A percentile compares a stretch with the other conserved stretches of the same genome.
Evolutionary conservation across 176 grass and related monocot genomes (phyloP).

Genomic region (Oryza nivara): DNA sequence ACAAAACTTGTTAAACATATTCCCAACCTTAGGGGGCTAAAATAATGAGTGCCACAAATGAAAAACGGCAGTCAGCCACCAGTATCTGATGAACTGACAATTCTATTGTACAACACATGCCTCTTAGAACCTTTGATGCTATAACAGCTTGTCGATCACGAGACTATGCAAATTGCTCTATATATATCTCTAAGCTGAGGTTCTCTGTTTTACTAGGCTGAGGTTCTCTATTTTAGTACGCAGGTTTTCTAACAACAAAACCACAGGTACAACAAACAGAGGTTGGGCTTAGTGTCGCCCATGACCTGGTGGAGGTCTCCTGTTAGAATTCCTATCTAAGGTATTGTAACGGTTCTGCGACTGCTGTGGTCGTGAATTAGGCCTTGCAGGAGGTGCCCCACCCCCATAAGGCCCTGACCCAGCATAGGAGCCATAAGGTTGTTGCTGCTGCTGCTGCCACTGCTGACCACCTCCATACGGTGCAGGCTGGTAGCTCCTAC

Average conservation of each 20-base stretch:
- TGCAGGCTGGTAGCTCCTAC: slow-evolving; percentile 47
- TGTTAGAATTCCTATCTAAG: slow-evolving; percentile 64
- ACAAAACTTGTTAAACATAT: slow-evolving; percentile 21
- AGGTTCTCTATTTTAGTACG: not conserved
- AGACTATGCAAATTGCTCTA: slow-evolving; percentile 28
- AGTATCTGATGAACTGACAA: slow-evolving; percentile 14
- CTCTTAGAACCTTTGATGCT: slow-evolving; percentile 13
- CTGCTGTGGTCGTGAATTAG: slow-evolving; percentile 51
- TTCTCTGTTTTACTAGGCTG: slow-evolving; percentile 7
- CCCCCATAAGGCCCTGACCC: slow-evolving; percentile 48
- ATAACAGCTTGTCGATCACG: slow-evolving; percentile 10
- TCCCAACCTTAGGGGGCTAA: not conserved
- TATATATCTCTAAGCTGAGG: slow-evolving; percentile 8
- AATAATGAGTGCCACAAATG: slow-evolving; percentile 18
- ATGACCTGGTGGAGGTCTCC: slow-evolving; percentile 58
- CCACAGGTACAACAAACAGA: slow-evolving; percentile 22
- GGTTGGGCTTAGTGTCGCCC: slow-evolving; percentile 49
- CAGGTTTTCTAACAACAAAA: slow-evolving; percentile 31
- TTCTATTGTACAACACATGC: slow-evolving; percentile 40
- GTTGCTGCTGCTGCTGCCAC: slow-evolving; percentile 62
- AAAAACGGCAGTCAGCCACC: slow-evolving; percentile 8
- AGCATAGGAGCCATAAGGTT: slow-evolving; percentile 38
- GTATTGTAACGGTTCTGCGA: slow-evolving; percentile 58
- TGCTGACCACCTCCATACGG: slow-evolving; percentile 57
- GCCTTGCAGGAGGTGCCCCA: slow-evolving; percentile 40